phyloP scores from a whole-genome alignment of 2,329 filamentous ascomycete genomes.

The Peltaster fructicola region DNA sequence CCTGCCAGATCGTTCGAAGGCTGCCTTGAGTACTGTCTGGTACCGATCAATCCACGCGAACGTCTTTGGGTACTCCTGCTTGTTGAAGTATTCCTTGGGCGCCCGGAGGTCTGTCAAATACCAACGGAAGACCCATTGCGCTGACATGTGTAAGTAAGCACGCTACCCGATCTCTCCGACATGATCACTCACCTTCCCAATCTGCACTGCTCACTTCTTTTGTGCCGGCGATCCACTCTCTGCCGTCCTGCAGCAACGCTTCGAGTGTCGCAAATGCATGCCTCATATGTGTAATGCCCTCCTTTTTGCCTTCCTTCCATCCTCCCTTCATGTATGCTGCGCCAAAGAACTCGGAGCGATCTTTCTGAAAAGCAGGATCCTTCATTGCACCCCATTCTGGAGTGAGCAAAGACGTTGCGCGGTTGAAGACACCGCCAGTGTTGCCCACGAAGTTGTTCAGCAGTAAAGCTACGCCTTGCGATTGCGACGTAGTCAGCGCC shows the following conservation, averaged over 20 bases:
- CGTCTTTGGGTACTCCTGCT: slow-evolving; percentile 6
- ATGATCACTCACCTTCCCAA: slow-evolving; percentile 5
- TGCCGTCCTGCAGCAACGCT: slow-evolving; percentile 9
- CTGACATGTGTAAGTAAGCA: slow-evolving; percentile 2
- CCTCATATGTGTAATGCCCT: slow-evolving; percentile 7
- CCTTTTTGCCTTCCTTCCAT: slow-evolving; percentile 3
- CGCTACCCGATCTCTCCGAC: slow-evolving; percentile 1
- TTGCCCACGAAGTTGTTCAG: slow-evolving; percentile 7
- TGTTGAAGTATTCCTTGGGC: slow-evolving; percentile 7
- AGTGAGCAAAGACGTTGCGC: slow-evolving; percentile 4
- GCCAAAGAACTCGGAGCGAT: slow-evolving; percentile 7
- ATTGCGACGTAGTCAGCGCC: slow-evolving; percentile 2
- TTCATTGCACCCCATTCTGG: slow-evolving; percentile 4
- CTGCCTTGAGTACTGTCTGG: slow-evolving; percentile 5
- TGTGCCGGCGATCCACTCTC: slow-evolving; percentile 8
- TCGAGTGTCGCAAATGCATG: slow-evolving; percentile 8
- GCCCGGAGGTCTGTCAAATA: slow-evolving; percentile 5
- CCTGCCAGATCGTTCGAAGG: slow-evolving; percentile 4
- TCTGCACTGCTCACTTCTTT: slow-evolving; percentile 7
- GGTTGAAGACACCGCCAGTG: slow-evolving; percentile 4
- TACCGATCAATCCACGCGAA: slow-evolving; percentile 7
- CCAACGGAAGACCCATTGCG: slow-evolving; percentile 9
- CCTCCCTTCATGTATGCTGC: slow-evolving; percentile 2
- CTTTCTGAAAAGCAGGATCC: slow-evolving; percentile 5
- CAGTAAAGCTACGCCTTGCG: slow-evolving; percentile 4